Evolutionary conservation across 805 yeast species (phyloP), one percentile per base, ranked within the genome.

Genomic region (Barnettozyma californica): DNA sequence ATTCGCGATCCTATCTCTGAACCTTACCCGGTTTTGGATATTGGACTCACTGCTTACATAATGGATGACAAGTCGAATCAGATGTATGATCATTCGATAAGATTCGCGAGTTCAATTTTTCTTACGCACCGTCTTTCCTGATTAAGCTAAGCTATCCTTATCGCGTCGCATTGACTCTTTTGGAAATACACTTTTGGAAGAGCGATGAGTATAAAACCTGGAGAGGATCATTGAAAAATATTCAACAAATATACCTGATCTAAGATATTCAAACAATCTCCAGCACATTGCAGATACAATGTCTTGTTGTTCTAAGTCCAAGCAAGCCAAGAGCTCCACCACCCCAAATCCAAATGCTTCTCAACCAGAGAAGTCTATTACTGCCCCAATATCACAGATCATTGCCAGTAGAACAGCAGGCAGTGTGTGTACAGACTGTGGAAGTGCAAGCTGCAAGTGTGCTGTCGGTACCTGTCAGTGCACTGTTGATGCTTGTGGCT

Each of bases 361-460:
- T 18, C 9, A 21, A 25, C 23, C 41, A 4, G 9, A 11, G 5
- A 16, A 20, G 18, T n/a, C 31, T 2, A 31, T n/a, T 7, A 40
- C 41, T 34, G 33, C 29, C 45, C 47, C 55, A 44, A 48, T 48
- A 44, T 38, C 56, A 18, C 60, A 58, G 48, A 53, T 60, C 49
- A 43, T 47, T 27, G 23, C 50, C n/a, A 48, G 48, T 36, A 50
- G 53, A 48, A 58, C 63, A 34, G 61, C 62, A 41, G 60, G 60
- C 25, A 48, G 52, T n/a, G 47, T 47, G 40, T 58, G 61, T 45
- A 41, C 50, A 5, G 47, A 54, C 27, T 60, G 64, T 46, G 62
- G 62, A 8, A 49, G 55, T 39, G 41, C 62, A 13, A 40, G 58
- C 26, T 61, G 65, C 45, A 61, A 56, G 45, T 61, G 65, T 53